Conservation (phyloP, 345 rosid species). For the Conringia planisiliqua region DNA sequence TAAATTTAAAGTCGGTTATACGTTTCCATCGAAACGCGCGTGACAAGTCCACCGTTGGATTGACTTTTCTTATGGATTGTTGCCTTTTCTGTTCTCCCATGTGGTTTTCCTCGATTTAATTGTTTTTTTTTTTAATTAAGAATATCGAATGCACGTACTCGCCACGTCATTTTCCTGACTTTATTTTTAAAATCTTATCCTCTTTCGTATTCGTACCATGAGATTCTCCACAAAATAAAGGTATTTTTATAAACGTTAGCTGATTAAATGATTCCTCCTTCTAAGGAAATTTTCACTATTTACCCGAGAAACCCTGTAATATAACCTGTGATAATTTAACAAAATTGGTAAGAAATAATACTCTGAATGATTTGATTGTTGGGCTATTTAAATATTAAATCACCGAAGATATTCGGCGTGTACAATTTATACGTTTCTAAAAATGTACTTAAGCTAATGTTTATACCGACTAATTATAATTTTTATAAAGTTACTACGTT, state of each 20-base stretch:
- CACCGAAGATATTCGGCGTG: neutral
- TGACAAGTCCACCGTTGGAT: constrained; percentile 26
- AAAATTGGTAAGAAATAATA: neutral
- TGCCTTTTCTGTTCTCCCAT: constrained; percentile 9
- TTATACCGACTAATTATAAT: no score
- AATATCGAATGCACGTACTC: constrained; percentile 30
- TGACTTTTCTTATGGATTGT: neutral
- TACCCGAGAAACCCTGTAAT: neutral
- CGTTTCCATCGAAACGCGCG: constrained; percentile 18
- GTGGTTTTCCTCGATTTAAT: constrained; percentile 26
- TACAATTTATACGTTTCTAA: neutral
- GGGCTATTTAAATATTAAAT: neutral
- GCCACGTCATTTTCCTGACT: constrained; percentile 36
- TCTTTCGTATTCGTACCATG: constrained; percentile 9
- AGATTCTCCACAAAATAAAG: constrained; percentile 16
- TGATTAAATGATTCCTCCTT: neutral
- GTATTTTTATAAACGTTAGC: neutral
- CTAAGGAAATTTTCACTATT: neutral
- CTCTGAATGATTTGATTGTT: neutral
- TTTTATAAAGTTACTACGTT: no score
- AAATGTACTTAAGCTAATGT: neutral
- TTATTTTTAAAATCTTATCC: constrained; percentile 21
- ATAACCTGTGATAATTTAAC: neutral
- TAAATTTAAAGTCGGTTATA: neutral
- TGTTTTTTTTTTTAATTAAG: neutral